phyloP scores from a whole-genome alignment of 805 yeast genomes.

The Saturnispora sekii region DNA sequence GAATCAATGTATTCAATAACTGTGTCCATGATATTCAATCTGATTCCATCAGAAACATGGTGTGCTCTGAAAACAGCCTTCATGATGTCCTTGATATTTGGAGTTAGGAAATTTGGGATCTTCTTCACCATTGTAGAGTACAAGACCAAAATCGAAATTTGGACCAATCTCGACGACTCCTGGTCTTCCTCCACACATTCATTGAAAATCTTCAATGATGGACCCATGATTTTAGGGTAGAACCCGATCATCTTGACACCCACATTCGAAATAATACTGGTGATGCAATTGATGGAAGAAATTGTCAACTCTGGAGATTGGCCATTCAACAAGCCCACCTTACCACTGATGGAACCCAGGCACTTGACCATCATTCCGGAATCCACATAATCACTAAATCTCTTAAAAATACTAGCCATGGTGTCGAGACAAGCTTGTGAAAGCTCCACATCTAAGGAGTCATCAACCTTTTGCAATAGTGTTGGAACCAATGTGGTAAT shows the following conservation, averaged over 20 bases:
- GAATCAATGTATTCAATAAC: constrained; percentile 61
- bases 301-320: constrained; percentile 51
- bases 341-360: constrained; percentile 39
- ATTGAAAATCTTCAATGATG: constrained; percentile 53
- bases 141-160: constrained; percentile 61
- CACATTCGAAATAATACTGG: constrained; percentile 56
- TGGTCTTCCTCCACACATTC: constrained; percentile 24
- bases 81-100: constrained; percentile 57
- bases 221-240: constrained; percentile 78
- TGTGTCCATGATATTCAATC: constrained; percentile 51
- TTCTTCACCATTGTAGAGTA: constrained; percentile 68
- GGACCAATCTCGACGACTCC: constrained; percentile 35
- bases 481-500: constrained; percentile 43
- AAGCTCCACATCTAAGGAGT: constrained; percentile 36
- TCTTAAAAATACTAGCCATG: constrained; percentile 49
- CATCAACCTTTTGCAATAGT: constrained; percentile 33
- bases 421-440: constrained; percentile 66
- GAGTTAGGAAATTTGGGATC: constrained; percentile 75
- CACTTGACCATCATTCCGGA: constrained; percentile 37
- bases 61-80: constrained; percentile 47
- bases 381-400: constrained; percentile 47
- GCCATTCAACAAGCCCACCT: constrained; percentile 42
- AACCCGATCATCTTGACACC: constrained; percentile 83
- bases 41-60: constrained; percentile 48
- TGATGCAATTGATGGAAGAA: constrained; percentile 63